Conservation (phyloP, 805 yeast genomes). For the Candida nonsorbophila region DNA sequence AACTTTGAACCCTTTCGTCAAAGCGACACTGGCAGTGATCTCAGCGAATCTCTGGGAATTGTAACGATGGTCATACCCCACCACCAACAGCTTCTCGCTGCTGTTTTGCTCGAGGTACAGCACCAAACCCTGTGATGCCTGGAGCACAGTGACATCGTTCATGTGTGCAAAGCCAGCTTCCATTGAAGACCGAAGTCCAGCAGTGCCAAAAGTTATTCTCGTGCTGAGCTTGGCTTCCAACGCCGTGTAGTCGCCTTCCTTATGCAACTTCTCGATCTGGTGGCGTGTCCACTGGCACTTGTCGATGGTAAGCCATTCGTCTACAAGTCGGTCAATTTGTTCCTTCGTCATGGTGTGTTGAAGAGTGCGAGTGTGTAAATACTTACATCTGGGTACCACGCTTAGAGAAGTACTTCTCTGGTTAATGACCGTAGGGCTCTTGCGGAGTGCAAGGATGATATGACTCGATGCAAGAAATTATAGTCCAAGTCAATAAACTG, state of each 20-base stretch:
- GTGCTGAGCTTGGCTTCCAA: constrained; percentile 47
- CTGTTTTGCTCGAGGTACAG: constrained; percentile 32
- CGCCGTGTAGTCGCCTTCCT: constrained; percentile 29
- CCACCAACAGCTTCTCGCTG: constrained; percentile 44
- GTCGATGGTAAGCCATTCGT: constrained; percentile 33
- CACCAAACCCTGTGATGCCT: constrained; percentile 83
- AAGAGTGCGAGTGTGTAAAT: no score
- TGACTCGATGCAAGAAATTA: no score
- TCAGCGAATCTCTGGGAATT: constrained; percentile 77
- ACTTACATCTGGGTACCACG: no score
- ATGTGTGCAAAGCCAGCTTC: constrained; percentile 85
- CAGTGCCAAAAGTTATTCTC: constrained; percentile 87
- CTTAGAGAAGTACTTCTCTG: no score
- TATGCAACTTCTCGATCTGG: constrained; percentile 48
- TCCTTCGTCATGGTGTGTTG: no score
- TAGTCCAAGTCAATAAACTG: no score
- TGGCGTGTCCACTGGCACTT: constrained; percentile 42
- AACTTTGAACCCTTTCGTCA: constrained; percentile 64
- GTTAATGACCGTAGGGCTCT: no score
- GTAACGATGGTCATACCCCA: constrained; percentile 91
- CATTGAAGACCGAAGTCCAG: constrained; percentile 85
- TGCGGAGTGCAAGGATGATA: no score
- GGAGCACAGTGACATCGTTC: constrained; percentile 85
- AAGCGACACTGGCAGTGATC: constrained; percentile 70
- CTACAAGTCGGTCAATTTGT: constrained; percentile 21